These are phyloP conservation scores for Euphorbia tirucalli DNA, from an alignment of 345 rosid genomes.

Conservation along the genomic window DNA sequence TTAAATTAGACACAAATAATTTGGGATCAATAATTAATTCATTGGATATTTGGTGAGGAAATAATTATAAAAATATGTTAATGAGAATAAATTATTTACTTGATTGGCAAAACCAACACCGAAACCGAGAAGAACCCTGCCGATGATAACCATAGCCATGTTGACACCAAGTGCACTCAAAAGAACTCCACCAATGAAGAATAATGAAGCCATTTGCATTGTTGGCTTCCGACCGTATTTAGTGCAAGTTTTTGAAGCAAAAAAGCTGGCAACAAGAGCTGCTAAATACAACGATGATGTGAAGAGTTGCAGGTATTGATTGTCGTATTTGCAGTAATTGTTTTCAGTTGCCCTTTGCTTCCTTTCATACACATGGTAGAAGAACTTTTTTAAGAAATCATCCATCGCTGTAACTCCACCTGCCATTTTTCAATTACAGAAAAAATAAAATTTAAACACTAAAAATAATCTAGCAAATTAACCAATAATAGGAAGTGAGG, in stretches of 20 bases:
- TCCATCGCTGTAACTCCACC: conserved; percentile 61
- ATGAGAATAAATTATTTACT: no score
- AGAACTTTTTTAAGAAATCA: conserved; percentile 49
- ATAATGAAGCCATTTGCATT: conserved; percentile 35
- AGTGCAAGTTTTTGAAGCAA: conserved; percentile 37
- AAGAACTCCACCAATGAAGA: conserved; percentile 33
- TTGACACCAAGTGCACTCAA: conserved; percentile 20
- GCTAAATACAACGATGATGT: conserved; percentile 50
- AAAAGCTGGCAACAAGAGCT: conserved; percentile 43
- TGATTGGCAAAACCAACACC: conserved; percentile 57
- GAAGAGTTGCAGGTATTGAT: conserved; percentile 44
- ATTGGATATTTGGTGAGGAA: no score
- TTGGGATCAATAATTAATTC: no score
- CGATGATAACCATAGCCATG: conserved; percentile 36
- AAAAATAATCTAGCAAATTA: no score
- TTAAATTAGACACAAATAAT: no score
- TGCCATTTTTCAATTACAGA: no score
- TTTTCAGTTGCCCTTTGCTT: conserved; percentile 39
- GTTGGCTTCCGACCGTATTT: conserved; percentile 43
- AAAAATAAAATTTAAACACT: no score
- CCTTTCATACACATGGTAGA: conserved; percentile 35
- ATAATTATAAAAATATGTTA: no score
- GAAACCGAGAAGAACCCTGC: conserved; percentile 37
- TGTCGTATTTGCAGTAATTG: conserved; percentile 53
- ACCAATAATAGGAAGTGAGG: no score